Conservation (phyloP, 176 grass and related monocot species). For the Aegilops sharonensis region DNA sequence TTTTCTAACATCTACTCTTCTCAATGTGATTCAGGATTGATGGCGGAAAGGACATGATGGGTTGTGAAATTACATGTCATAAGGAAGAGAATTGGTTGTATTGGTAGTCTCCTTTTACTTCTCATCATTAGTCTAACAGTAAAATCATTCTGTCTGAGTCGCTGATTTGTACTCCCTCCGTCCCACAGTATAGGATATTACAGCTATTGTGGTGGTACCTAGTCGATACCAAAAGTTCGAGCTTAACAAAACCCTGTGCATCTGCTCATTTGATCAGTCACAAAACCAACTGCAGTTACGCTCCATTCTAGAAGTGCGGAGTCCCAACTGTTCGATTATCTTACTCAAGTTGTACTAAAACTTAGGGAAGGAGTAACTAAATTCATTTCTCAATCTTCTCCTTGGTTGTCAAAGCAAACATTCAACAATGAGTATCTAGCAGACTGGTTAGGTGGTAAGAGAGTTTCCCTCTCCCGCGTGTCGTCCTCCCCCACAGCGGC, state of each 20-base stretch:
- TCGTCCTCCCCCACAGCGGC: no score
- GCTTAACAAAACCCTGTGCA: not conserved
- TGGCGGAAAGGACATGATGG: not conserved
- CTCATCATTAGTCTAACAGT: slow-evolving; percentile 2
- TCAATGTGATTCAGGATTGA: slow-evolving; percentile 40
- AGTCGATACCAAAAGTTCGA: not conserved
- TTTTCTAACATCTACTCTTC: slow-evolving; percentile 7
- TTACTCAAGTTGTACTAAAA: not conserved
- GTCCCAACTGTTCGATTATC: not conserved
- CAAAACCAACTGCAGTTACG: not conserved
- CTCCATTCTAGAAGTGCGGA: not conserved
- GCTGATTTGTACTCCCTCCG: not conserved
- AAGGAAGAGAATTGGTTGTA: not conserved
- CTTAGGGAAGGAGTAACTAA: no score
- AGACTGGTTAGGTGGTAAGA: no score
- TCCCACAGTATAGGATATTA: not conserved
- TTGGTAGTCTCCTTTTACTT: not conserved
- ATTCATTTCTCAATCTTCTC: no score
- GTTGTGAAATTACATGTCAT: not conserved
- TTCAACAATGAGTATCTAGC: no score
- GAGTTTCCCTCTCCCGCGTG: no score
- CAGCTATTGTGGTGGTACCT: not conserved
- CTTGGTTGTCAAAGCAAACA: no score
- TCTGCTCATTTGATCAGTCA: slow-evolving; percentile 4
- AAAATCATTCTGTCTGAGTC: slow-evolving; percentile 14